Evolutionary conservation across 1,139 yeast species (phyloP), one percentile per base, ranked within the genome.

Genomic region (Pichia terricola): DNA sequence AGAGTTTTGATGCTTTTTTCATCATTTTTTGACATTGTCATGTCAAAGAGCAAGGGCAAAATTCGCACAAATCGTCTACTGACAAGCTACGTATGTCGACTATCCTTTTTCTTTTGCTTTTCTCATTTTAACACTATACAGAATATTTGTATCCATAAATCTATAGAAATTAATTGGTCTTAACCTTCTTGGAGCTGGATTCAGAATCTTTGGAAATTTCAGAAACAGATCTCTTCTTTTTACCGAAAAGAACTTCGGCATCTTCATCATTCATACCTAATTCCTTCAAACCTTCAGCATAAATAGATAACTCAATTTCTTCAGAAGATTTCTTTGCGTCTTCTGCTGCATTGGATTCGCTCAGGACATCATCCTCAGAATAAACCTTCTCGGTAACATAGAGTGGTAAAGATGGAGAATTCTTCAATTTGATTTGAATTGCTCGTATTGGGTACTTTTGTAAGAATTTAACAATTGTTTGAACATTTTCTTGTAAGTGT

Each of bases 371-470:
- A 32, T 66, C 73, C n/a, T 64, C 65, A 37, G 65, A 59, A 61
- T 75, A 78, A 41, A 86, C 70, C 48, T 70, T 72, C 35, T 81
- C 81, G 40, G 82, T 69, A 58, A 81, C 76, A 65, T 71, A 91
- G 49, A 91, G 69, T 37, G 98, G 97, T 57, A 91, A 69, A 26
- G 91, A 76, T 28, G 96, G 96, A 27, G 96, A 85, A 39, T 65
- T 62, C 45, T 71, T 67, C 11, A 91, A 72, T 67, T 87, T 87
- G 52, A 89, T 63, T 63, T 78, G 77, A 39, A 87, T 67, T 38
- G 81, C 69, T 62, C 85, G 79, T 46, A 81, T 61, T 39, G 69
- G 68, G 35, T 65, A 67, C 26, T 66, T 61, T 39, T 63, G 61
- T 50, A 89, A 73, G 37, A 68, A 66, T 28, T 67, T 61, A 38